Evolutionary conservation across 331 rosid species (phyloP).

Genomic region (Ulmus americana): DNA sequence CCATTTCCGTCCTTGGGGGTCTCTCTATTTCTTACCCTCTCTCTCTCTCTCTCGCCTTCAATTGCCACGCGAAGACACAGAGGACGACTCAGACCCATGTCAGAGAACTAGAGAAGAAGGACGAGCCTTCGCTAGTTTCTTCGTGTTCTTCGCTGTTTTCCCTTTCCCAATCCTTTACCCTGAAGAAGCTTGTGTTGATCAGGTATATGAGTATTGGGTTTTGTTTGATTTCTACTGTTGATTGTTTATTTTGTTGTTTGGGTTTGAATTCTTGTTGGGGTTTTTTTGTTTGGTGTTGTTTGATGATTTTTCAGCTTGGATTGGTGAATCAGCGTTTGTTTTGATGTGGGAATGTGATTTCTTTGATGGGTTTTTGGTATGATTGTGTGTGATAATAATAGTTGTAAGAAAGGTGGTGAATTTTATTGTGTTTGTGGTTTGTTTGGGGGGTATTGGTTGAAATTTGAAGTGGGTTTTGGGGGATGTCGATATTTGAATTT

Average conservation of each 20-base stretch:
- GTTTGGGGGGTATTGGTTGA: neutral
- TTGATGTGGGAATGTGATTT: slow-evolving; percentile 1
- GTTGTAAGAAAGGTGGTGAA: neutral
- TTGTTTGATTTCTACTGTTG: neutral
- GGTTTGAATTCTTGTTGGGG: neutral
- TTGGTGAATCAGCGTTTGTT: neutral
- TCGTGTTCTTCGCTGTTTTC: neutral
- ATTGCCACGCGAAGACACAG: slow-evolving; percentile 14
- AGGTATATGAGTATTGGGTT: neutral
- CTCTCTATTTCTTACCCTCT: neutral
- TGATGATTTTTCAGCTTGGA: neutral
- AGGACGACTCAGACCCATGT: slow-evolving; percentile 3
- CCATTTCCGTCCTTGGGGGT: neutral
- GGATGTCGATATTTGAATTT: neutral
- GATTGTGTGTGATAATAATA: neutral
- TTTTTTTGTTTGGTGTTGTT: neutral
- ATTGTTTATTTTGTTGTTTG: neutral
- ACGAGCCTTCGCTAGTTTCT: neutral
- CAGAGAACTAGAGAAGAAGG: neutral
- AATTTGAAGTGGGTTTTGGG: neutral
- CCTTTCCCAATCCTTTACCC: neutral
- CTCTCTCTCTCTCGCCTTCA: neutral
- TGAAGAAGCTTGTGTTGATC: neutral
- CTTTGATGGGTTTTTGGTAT: slow-evolving; percentile 12
- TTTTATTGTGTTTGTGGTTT: slow-evolving; percentile 3